Base-by-base conservation (phyloP, 2,329 filamentous ascomycete species). In the Aureobasidium sp. region DNA sequence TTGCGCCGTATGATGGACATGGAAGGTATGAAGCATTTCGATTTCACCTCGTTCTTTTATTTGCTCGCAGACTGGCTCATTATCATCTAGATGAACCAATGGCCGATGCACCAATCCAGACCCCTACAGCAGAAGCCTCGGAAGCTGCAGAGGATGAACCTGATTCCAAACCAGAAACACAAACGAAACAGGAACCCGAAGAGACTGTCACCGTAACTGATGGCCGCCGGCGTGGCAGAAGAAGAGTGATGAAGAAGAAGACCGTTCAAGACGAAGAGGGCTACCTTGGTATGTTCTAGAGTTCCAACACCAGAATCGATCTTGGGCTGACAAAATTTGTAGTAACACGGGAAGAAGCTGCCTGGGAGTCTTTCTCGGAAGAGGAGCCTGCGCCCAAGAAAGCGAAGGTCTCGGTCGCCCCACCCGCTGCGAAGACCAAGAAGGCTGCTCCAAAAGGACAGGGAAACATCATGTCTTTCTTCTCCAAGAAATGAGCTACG, bases 321-420 rank as follows among this genome's bases (percentile, higher is more conserved):
- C 4, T 47, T 10, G 37, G 41, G 59, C 67, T 70, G 62, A 68
- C 59, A 29, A 0, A n/a, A 34, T 25, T 13, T 64, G 42, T 67
- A 94, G 92, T 96, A 36, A 96, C 91, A 2, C 88, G 87, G 66
- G 89, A 95, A 74, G 91, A 96, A 70, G 76, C 83, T 0, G 87
- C 82, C 0, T 97, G 92, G 92, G 92, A 97, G 73, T 93, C 89
- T 0, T 96, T 95, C 76, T 96, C 91, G 0, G 92, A 97, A 72
- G 91, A 96, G 65, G 91, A 96, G 66, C 83, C 86, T 27, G 79
- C 79, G 36, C 74, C 77, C 9, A 79, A 82, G 70, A 85, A 84
- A 69, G 69, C 78, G 7, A 87, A 85, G 64, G 62, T 69, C 48
- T 63, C 67, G 49, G 67, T 72, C 1, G 76, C 78, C 1, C 90